Evolutionary conservation across 805 yeast species (phyloP).

Genomic region (Ogataea sp.): DNA sequence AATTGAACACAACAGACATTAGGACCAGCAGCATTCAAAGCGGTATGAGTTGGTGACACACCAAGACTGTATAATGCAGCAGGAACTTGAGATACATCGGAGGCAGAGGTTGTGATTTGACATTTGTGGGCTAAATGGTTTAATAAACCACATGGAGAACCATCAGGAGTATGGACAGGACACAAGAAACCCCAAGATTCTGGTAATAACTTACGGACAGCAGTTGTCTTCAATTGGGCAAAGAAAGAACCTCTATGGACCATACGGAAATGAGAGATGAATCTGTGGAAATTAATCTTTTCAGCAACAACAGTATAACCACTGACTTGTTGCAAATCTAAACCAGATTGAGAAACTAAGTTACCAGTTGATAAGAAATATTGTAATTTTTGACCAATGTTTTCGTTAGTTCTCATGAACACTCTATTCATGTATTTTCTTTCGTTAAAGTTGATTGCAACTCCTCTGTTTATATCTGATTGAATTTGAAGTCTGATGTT

Average conservation of each 20-base stretch:
- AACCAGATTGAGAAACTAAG: constrained; percentile 91
- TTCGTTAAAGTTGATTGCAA: constrained; percentile 76
- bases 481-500: constrained; percentile 66
- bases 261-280: constrained; percentile 98
- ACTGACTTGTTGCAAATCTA: constrained; percentile 95
- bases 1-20: constrained; percentile 82
- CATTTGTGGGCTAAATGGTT: constrained; percentile 97
- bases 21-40: constrained; percentile 73
- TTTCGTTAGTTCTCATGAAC: constrained; percentile 74
- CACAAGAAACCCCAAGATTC: constrained; percentile 99
- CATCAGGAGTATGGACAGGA: constrained; percentile 99
- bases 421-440: constrained; percentile 76
- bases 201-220: constrained; percentile 92
- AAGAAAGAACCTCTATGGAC: constrained; percentile 99
- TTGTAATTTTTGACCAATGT: constrained; percentile 90
- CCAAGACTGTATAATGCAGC: constrained; percentile 62
- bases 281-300: constrained; percentile 94
- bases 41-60: constrained; percentile 69
- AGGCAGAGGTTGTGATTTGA: constrained; percentile 66
- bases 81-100: constrained; percentile 71
- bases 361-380: constrained; percentile 96
- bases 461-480: constrained; percentile 72
- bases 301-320: constrained; percentile 99
- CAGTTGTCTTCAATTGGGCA: constrained; percentile 94
- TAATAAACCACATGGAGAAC: constrained; percentile 96